Percentiles rank a stretch among this genome's conserved stretches.
Evolutionary conservation across 2,329 filamentous ascomycete genomes (phyloP).

Genomic region (Amesomyces nigricolor): DNA sequence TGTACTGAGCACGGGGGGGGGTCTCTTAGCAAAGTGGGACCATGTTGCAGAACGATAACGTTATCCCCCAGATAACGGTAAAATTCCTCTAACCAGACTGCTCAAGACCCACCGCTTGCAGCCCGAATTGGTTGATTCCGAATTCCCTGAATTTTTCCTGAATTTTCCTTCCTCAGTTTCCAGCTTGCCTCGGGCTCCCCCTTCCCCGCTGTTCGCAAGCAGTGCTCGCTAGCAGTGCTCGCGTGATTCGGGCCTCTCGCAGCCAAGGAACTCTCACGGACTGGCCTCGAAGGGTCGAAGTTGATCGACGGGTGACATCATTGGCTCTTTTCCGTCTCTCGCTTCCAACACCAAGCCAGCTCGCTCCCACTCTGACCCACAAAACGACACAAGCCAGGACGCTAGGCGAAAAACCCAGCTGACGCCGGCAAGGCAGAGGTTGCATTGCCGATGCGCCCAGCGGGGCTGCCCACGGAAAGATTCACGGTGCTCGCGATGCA

Average conservation of each 20-base stretch:
- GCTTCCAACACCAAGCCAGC: constrained; percentile 11
- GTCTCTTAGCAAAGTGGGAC: too few relatives aligned
- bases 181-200: too few relatives aligned
- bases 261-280: neutral
- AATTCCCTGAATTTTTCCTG: too few relatives aligned
- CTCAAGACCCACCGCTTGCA: constrained; percentile 5
- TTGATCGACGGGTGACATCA: constrained; percentile 21
- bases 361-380: constrained; percentile 15
- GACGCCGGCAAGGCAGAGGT: neutral
- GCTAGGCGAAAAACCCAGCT: neutral
- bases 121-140: neutral
- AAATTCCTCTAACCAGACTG: too few relatives aligned
- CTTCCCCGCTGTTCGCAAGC: neutral
- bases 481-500: neutral
- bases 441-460: too few relatives aligned
- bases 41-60: neutral
- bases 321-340: constrained; percentile 14
- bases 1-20: too few relatives aligned
- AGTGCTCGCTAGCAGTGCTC: neutral
- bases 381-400: constrained; percentile 8
- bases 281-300: neutral
- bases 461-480: too few relatives aligned
- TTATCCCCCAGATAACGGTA: too few relatives aligned
- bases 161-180: too few relatives aligned
- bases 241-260: neutral